Evolutionary conservation across 1,284 basidiomycete species (phyloP).

Genomic region (Boletellus dicymbophilus): DNA sequence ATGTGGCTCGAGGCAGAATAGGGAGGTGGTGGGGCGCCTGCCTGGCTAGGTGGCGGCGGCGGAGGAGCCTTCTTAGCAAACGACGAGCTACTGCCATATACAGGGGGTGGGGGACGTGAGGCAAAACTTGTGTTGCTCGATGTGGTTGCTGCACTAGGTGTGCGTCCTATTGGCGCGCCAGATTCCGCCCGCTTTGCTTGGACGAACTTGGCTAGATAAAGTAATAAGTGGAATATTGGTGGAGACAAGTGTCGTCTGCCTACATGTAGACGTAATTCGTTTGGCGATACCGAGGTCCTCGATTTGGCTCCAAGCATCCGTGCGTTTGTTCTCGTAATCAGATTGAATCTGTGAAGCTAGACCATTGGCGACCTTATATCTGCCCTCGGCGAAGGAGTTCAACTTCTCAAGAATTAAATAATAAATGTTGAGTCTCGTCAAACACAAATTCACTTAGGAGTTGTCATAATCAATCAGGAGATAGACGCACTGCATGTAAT

Average conservation of each 20-base stretch:
- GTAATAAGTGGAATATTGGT: background rate
- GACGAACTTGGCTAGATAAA: conserved; percentile 58
- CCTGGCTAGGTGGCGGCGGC: conserved; percentile 47
- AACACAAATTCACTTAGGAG: conserved; percentile 1
- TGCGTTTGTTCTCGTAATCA: conserved; percentile 80
- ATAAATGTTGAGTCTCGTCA: conserved; percentile 83
- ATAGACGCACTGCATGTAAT: conserved; percentile 94
- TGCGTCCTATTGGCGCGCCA: conserved; percentile 40
- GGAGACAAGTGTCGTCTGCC: conserved; percentile 31
- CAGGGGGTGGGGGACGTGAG: conserved; percentile 38
- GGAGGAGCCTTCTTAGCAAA: conserved; percentile 47
- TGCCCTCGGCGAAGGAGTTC: conserved; percentile 83
- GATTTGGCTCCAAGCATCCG: conserved; percentile 76
- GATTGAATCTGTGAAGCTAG: conserved; percentile 72
- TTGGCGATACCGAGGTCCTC: conserved; percentile 81
- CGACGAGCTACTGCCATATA: conserved; percentile 42
- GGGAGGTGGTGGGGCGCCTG: conserved; percentile 47
- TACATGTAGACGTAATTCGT: conserved; percentile 82
- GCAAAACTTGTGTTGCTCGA: conserved; percentile 47
- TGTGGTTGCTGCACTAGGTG: conserved; percentile 33
- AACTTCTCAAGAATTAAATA: conserved; percentile 94
- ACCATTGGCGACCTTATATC: conserved; percentile 72
- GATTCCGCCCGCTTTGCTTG: conserved; percentile 50
- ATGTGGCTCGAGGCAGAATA: conserved; percentile 42
- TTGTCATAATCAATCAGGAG: conserved; percentile 4